Conservation (phyloP, 495 filamentous ascomycete species). For the Chaetomidium leptoderma region DNA sequence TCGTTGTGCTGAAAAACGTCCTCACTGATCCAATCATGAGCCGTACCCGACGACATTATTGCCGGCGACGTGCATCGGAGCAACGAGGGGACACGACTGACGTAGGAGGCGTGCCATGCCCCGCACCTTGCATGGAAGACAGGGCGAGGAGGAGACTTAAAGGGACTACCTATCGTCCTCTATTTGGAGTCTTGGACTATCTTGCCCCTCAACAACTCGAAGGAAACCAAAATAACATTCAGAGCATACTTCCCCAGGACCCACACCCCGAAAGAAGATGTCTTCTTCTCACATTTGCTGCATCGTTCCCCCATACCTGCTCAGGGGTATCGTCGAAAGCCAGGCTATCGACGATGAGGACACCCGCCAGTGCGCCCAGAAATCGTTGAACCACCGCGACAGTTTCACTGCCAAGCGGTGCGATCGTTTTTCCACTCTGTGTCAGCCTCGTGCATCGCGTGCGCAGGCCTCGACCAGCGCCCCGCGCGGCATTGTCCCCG, state of each 20-base stretch:
- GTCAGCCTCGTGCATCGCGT: conserved; percentile 22
- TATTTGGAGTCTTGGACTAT: not conserved
- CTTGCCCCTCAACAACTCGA: not conserved
- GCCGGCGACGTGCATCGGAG: not conserved
- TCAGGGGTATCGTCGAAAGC: conserved; percentile 34
- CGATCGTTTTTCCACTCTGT: conserved; percentile 28
- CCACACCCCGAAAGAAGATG: conserved; percentile 10
- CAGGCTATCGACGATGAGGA: conserved; percentile 25
- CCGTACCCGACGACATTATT: not conserved
- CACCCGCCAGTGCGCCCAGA: conserved; percentile 26
- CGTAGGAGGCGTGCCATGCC: not conserved
- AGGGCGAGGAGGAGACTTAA: not conserved
- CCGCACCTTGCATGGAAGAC: not conserved
- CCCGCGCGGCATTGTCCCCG: conserved; percentile 34
- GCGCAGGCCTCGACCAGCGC: not conserved
- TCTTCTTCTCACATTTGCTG: conserved; percentile 28
- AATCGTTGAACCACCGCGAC: conserved; percentile 28
- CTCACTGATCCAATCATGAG: not conserved
- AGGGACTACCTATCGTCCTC: not conserved
- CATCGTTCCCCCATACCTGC: conserved; percentile 39
- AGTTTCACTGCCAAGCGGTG: conserved; percentile 27
- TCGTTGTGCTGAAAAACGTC: not conserved
- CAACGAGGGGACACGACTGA: not conserved
- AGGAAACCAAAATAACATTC: not conserved
- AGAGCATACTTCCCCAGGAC: not conserved